Conservation (phyloP, 2,329 filamentous ascomycete genomes). For the Rutstroemia sydowiana region DNA sequence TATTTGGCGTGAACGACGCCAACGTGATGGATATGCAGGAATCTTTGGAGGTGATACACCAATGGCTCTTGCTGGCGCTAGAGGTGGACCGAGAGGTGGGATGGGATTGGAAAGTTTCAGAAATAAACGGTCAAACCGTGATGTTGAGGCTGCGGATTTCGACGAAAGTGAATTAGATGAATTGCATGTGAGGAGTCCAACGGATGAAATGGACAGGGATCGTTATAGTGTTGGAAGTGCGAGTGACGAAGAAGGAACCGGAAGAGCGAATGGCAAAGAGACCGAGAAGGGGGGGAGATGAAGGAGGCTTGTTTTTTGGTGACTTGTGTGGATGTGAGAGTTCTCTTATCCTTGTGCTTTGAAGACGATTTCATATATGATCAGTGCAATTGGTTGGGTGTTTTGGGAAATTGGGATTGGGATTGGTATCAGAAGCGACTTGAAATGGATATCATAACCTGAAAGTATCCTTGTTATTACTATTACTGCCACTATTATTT, state of each 20-base stretch:
- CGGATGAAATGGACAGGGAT: constrained; percentile 33
- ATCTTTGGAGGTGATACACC: constrained; percentile 27
- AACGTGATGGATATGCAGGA: constrained; percentile 46
- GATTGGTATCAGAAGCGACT: background rate
- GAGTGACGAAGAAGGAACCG: constrained; percentile 43
- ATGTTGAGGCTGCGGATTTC: constrained; percentile 58
- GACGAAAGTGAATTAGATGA: constrained; percentile 60
- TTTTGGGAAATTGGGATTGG: background rate
- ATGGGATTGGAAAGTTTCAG: constrained; percentile 41
- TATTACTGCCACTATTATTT: background rate
- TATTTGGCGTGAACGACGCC: constrained; percentile 55
- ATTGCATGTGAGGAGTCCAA: constrained; percentile 37
- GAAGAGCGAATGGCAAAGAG: constrained; percentile 20
- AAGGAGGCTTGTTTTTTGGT: constrained; percentile 3
- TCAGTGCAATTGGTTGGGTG: background rate
- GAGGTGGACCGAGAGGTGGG: constrained; percentile 22
- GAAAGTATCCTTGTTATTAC: background rate
- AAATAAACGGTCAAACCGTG: constrained; percentile 39
- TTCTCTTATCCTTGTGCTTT: background rate
- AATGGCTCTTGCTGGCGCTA: constrained; percentile 24
- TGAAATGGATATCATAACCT: background rate
- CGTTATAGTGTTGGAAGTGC: constrained; percentile 51
- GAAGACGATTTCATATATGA: background rate
- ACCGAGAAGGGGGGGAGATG: constrained; percentile 13
- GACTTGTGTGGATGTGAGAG: background rate